Evolutionary conservation across 257 asterid genomes (phyloP).

Genomic region (Solanum medicagineum): DNA sequence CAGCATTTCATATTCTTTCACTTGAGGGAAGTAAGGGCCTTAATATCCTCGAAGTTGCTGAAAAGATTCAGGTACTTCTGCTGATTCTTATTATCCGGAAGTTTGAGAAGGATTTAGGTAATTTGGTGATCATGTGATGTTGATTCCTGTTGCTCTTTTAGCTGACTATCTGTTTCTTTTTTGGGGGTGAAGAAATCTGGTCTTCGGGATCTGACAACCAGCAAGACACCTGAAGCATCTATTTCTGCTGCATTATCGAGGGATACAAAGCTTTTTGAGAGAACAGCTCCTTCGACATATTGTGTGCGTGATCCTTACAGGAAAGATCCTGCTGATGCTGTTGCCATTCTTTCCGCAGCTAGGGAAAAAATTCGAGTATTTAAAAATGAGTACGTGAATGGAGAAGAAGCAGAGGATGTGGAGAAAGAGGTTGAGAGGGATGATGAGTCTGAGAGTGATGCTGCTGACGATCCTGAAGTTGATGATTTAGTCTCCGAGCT

Average conservation of each 20-base stretch:
- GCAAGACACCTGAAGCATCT: conserved; percentile 97
- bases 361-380: conserved; percentile 49
- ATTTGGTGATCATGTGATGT: neutral
- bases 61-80: conserved; percentile 71
- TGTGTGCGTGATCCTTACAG: conserved; percentile 74
- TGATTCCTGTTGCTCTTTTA: neutral
- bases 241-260: conserved; percentile 92
- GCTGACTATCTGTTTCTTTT: neutral
- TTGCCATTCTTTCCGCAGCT: conserved; percentile 49
- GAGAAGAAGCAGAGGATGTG: conserved; percentile 49
- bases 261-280: conserved; percentile 83
- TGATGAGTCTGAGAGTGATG: conserved; percentile 71
- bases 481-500: conserved; percentile 29
- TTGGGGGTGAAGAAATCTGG: conserved; percentile 56
- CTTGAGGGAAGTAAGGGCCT: conserved; percentile 83
- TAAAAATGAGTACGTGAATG: conserved; percentile 45
- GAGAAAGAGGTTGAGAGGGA: conserved; percentile 71
- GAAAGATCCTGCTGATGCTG: conserved; percentile 69
- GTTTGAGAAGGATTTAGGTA: neutral
- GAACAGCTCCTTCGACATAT: conserved; percentile 94
- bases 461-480: conserved; percentile 56
- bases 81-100: neutral
- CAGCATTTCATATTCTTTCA: conserved; percentile 85
- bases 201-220: conserved; percentile 86
- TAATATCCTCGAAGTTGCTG: conserved; percentile 70